These are phyloP conservation scores for Flaveria brownii DNA, from an alignment of 129 eudicot genomes.

Conservation along the genomic window DNA sequence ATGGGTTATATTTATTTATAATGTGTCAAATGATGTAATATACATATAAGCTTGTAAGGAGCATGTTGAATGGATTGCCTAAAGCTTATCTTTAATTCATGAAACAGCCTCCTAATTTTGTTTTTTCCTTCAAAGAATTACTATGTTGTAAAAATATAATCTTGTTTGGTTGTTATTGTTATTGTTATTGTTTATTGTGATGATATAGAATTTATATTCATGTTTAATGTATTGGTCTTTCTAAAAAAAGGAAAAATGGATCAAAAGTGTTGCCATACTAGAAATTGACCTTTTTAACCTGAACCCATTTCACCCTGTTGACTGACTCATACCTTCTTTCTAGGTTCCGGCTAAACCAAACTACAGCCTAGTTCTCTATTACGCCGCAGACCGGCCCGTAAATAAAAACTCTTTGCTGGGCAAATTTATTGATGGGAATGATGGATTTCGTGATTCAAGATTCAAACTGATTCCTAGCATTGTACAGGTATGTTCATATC, in stretches of 20 bases:
- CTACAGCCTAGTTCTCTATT: slow-evolving; percentile 89
- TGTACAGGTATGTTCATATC: slow-evolving; percentile 55
- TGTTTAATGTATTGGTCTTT: neutral
- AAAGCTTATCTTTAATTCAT: neutral
- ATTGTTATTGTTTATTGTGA: too few relatives aligned
- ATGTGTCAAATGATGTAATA: neutral
- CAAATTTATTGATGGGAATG: slow-evolving; percentile 81
- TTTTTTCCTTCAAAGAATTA: neutral
- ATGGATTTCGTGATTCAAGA: slow-evolving; percentile 83
- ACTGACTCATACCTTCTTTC: slow-evolving; percentile 17
- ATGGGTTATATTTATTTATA: neutral
- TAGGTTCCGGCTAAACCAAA: slow-evolving; percentile 97
- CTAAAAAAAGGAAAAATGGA: neutral
- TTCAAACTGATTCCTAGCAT: slow-evolving; percentile 93
- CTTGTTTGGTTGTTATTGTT: too few relatives aligned
- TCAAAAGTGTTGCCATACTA: too few relatives aligned
- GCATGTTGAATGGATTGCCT: neutral
- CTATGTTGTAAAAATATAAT: too few relatives aligned
- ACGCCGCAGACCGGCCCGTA: slow-evolving; percentile 95
- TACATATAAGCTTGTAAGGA: neutral
- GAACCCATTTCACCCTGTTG: neutral
- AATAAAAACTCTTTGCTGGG: slow-evolving; percentile 73
- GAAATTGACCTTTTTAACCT: neutral
- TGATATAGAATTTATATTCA: neutral
- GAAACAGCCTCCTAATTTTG: neutral